Evolutionary conservation across 352 stramenopile species (phyloP).

Genomic region (Phytophthora crassamura): DNA sequence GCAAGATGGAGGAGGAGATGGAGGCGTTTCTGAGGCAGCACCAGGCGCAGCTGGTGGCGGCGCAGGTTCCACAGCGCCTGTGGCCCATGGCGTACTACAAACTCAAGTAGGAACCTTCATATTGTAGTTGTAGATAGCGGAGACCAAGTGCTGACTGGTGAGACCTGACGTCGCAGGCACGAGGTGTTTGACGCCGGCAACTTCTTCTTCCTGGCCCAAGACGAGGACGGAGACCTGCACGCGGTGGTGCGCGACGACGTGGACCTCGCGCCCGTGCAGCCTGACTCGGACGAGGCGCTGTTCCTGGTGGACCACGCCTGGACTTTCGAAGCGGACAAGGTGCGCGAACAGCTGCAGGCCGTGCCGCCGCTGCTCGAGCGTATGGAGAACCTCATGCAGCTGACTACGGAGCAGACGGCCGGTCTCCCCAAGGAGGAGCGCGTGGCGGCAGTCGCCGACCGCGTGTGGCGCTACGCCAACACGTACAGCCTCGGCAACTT

Average conservation of each 20-base stretch:
- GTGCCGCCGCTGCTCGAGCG: conserved; percentile 45
- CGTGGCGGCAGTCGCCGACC: conserved; percentile 35
- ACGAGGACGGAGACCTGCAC: conserved; percentile 57
- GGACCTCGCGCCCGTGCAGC: conserved; percentile 42
- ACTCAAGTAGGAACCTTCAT: conserved; percentile 41
- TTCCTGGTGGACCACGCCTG: conserved; percentile 67
- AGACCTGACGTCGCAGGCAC: conserved; percentile 26
- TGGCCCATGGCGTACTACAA: conserved; percentile 61
- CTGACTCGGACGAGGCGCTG: conserved; percentile 44
- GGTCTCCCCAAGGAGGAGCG: conserved; percentile 32
- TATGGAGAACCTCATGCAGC: conserved; percentile 60
- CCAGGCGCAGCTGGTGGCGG: conserved; percentile 48
- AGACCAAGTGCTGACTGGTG: conserved; percentile 9
- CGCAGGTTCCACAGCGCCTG: conserved; percentile 46
- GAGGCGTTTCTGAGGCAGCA: conserved; percentile 51
- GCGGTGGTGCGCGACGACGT: conserved; percentile 55
- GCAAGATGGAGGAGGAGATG: conserved; percentile 46
- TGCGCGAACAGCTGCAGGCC: conserved; percentile 37
- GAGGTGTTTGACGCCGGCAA: conserved; percentile 58
- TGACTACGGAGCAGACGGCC: conserved; percentile 28
- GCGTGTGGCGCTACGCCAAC: conserved; percentile 58
- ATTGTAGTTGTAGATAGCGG: not conserved
- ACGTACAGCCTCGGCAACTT: conserved; percentile 56
- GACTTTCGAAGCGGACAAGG: conserved; percentile 59
- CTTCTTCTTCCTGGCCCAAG: conserved; percentile 54